Evolutionary conservation across 441 rosid genomes (phyloP), one percentile per base, ranked within the genome.

Genomic region (Erodium moschatum): DNA sequence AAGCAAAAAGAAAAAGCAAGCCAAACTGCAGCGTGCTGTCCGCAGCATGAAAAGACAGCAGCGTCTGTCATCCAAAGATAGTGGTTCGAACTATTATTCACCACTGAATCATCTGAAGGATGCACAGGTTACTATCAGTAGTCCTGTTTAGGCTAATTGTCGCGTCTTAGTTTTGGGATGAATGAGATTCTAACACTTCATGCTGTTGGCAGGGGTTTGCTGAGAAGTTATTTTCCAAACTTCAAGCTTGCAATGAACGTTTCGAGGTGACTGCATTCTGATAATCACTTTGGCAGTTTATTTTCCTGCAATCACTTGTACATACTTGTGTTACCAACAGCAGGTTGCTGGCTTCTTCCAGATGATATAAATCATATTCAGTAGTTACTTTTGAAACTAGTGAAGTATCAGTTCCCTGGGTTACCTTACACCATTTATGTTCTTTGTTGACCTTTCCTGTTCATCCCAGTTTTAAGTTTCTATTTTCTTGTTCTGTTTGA

Each of bases 1-100:
- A 68, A 91, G 97, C 83, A 94, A 94, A 86, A 94, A 87, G 85
- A 89, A 91, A 79, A 94, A 91, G 90, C 84, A 91, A 81, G 99
- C 99, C 64, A 94, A 91, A 79, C 77, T 94, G 82, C 86, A 86
- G 78, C 92, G 97, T 67, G 94, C 86, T 19, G 69, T 85, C 65
- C 84, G 87, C 54, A 89, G 84, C 86, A 85, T 91, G 82, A 91
- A 88, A 73, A 89, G 74, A 75, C 80, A 85, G 78, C 97, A 94
- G 71, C 91, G 97, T 24, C 18, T 84, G 35, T 84, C 97, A 15
- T 73, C 86, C 18, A 86, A 82, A 75, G 85, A 73, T 19, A 77
- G 61, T 64, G 67, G 62, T 79, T 71, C 81, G 38, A 81, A 74
- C 70, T 83, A 79, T 81, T 86, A 86, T 79, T 89, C 94, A 44